A percentile compares a stretch with the other conserved stretches of the same genome.
phyloP scores from a whole-genome alignment of 1,284 basidiomycete genomes.

The Ganoderma lucidum region DNA sequence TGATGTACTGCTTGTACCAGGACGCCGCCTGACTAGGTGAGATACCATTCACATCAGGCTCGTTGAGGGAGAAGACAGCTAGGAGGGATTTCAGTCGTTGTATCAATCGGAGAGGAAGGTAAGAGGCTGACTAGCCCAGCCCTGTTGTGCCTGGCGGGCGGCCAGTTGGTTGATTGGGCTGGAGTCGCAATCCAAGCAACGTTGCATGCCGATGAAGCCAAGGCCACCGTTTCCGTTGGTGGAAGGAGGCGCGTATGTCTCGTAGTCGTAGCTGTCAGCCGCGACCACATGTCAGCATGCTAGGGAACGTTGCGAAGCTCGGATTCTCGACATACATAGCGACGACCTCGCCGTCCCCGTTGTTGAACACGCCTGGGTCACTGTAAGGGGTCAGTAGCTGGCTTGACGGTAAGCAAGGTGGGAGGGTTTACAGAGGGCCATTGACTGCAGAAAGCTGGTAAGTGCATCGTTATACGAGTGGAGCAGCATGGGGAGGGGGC shows the following conservation, averaged over 20 bases:
- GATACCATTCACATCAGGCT: slow-evolving; percentile 4
- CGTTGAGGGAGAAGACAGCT: slow-evolving; percentile 11
- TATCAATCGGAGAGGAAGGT: too few relatives aligned
- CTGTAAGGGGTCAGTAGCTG: neutral
- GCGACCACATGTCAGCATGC: neutral
- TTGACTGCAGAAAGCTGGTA: neutral
- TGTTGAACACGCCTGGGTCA: slow-evolving; percentile 9
- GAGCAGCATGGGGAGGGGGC: neutral
- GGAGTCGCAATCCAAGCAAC: slow-evolving; percentile 8
- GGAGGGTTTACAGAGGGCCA: neutral
- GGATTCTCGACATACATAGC: slow-evolving; percentile 1
- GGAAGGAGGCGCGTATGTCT: slow-evolving; percentile 11
- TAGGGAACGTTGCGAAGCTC: neutral
- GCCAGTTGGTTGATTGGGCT: slow-evolving; percentile 8
- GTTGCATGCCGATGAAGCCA: slow-evolving; percentile 11
- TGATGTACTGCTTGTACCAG: slow-evolving; percentile 12
- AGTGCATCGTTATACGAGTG: neutral
- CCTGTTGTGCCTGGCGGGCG: slow-evolving; percentile 3
- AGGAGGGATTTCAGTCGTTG: neutral
- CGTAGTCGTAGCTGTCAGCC: neutral
- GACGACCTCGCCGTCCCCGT: slow-evolving; percentile 9
- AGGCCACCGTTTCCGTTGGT: slow-evolving; percentile 4
- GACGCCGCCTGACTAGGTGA: neutral
- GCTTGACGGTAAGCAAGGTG: neutral
- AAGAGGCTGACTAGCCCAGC: slow-evolving; percentile 7